A percentile compares a stretch with the other conserved stretches of the same genome.
Evolutionary conservation across 768 basidiomycete genomes (phyloP).

Genomic region (Asterophora lycoperdoides): DNA sequence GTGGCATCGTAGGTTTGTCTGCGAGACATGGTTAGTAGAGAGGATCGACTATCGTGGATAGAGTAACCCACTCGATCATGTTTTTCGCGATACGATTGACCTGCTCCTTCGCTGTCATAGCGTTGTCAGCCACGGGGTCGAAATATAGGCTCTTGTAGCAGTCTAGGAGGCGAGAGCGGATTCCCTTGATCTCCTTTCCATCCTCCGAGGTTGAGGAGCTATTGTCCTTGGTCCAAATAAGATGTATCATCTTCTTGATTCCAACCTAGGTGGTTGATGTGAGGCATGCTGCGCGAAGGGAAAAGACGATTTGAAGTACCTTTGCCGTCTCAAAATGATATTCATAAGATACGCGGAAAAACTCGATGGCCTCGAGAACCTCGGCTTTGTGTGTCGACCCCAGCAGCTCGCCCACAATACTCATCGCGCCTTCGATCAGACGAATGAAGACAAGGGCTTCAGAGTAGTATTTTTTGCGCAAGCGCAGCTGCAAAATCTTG

Average conservation of each 20-base stretch:
- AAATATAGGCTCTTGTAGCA: slow-evolving; percentile 88
- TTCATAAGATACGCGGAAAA: slow-evolving; percentile 78
- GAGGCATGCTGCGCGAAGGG: not conserved
- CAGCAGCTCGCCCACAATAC: slow-evolving; percentile 68
- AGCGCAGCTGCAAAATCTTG: slow-evolving; percentile 58
- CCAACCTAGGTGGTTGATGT: slow-evolving; percentile 50
- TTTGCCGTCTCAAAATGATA: slow-evolving; percentile 79
- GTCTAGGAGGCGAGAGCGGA: slow-evolving; percentile 83
- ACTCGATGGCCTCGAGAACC: slow-evolving; percentile 83
- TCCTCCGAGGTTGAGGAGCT: slow-evolving; percentile 63
- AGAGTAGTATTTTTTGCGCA: slow-evolving; percentile 81
- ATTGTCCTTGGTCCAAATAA: slow-evolving; percentile 97
- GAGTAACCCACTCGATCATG: slow-evolving; percentile 78
- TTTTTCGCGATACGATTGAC: slow-evolving; percentile 93
- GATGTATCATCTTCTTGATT: slow-evolving; percentile 93
- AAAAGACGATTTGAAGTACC: slow-evolving; percentile 31
- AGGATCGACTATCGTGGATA: not conserved
- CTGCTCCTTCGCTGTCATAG: slow-evolving; percentile 65
- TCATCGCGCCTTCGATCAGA: slow-evolving; percentile 56
- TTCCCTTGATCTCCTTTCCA: slow-evolving; percentile 75
- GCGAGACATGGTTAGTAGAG: not conserved
- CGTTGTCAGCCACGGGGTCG: slow-evolving; percentile 68
- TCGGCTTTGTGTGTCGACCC: slow-evolving; percentile 85
- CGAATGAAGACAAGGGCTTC: slow-evolving; percentile 84
- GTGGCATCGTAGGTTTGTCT: slow-evolving; percentile 92